Percentiles rank a stretch among this genome's conserved stretches.
These are phyloP conservation scores for Jatropha podagrica DNA, from an alignment of 441 rosid genomes.

Conservation along the genomic window DNA sequence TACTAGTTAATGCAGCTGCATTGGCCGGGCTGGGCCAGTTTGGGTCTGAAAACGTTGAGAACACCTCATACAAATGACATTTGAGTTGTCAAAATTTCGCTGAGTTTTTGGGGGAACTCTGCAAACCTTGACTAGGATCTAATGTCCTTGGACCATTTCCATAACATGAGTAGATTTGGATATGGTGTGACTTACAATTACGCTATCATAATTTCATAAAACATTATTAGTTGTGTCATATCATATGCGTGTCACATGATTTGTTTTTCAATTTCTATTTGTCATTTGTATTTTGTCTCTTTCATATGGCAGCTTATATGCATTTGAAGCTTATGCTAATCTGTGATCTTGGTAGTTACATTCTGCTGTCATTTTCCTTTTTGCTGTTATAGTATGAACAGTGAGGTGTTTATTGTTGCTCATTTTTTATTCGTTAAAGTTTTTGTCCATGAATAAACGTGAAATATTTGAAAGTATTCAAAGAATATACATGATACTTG, in stretches of 20 bases:
- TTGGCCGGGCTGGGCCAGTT: too few species aligned
- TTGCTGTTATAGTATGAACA: neutral
- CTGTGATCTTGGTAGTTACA: neutral
- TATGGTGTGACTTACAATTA: neutral
- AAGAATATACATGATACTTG: slow-evolving; percentile 4
- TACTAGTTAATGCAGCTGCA: too few species aligned
- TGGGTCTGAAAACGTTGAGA: too few species aligned
- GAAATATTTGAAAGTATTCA: neutral
- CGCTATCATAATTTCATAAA: neutral
- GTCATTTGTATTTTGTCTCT: neutral
- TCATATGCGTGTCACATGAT: neutral
- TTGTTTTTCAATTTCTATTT: neutral
- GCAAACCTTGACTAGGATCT: neutral
- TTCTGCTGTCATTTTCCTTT: neutral
- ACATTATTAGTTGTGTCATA: neutral
- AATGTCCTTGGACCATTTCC: neutral
- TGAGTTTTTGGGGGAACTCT: neutral
- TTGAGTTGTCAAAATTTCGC: neutral
- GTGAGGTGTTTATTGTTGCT: neutral
- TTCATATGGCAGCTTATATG: neutral
- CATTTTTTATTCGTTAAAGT: neutral
- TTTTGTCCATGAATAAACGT: neutral
- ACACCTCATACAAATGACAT: neutral
- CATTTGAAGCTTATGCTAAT: neutral
- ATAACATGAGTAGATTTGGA: neutral